Base-by-base conservation (phyloP, 345 rosid genomes). In the Cochlearia excelsa region DNA sequence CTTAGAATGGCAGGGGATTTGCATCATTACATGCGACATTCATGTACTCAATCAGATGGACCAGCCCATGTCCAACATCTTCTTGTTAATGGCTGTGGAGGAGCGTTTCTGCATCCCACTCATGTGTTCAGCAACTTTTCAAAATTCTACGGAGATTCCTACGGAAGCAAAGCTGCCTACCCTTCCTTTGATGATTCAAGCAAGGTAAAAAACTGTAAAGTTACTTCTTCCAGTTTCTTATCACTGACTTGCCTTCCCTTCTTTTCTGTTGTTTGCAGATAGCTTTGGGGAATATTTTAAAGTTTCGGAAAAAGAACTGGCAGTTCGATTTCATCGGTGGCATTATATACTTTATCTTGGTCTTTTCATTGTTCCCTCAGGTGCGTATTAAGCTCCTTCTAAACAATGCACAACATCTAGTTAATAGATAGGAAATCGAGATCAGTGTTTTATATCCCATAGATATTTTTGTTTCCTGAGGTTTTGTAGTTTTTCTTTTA, bases 1-100 rank as follows among this genome's bases (percentile, higher is more conserved):
- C 91, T 90, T 70, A 77, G 94, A 69, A 66, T 90, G 63, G 94
- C 97, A 40, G 97, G 97, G 41, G 97, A 90, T 80, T 71, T 90
- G 80, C 97, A 90, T 82, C 94, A 85, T 68, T 87, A 90, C 65
- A 87, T 85, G 97, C 89, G 94, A 9, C 97, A 90, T 78, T 85
- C 96, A 2, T 72, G 29, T 80, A 82, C 80, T 66, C 88, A 86
- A 53, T 81, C 94, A 43, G 86, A 82, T 66, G 80, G 63, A 30
- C 84, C 86, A 26, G 77, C 69, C 54, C 69, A 81, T 61, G 91
- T 85, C 62, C 94, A 82, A 52, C 94, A 87, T 81, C 78, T 91
- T 51, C 78, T 91, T 65, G 98, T 91, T 56, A 85, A 87, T 77
- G 98, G 97, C 27, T 82, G 87, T 61, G 96, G 97, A 46, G 96